Conservation (phyloP, 495 filamentous ascomycete species). For the Neurospora sp. region DNA sequence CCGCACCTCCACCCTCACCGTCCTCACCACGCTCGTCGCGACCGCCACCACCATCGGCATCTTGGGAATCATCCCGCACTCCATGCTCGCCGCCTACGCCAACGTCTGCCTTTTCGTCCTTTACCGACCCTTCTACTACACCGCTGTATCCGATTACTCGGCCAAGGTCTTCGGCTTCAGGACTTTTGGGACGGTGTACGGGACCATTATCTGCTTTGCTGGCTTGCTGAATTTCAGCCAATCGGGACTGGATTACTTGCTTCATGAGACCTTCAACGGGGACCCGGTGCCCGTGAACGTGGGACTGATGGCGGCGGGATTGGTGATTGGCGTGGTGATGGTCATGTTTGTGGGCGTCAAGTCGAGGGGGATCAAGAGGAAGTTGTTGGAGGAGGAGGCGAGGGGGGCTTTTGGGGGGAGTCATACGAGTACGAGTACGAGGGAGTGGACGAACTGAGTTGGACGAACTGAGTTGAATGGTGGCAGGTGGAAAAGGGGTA, state of each 20-base stretch:
- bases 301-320: constrained; percentile 48
- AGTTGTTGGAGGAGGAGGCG: constrained; percentile 30
- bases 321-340: constrained; percentile 48
- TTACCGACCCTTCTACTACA: constrained; percentile 70
- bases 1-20: constrained; percentile 59
- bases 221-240: constrained; percentile 85
- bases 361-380: constrained; percentile 19
- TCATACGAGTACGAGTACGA: neutral
- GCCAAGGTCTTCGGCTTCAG: constrained; percentile 95
- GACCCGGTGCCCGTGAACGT: constrained; percentile 76
- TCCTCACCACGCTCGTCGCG: constrained; percentile 62
- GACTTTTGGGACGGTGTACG: constrained; percentile 93
- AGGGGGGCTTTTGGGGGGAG: constrained; percentile 18
- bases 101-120: constrained; percentile 73
- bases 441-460: constrained; percentile 1
- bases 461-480: no score
- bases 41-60: constrained; percentile 69
- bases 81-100: constrained; percentile 57
- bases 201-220: constrained; percentile 82
- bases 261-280: constrained; percentile 57
- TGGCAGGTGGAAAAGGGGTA: no score
- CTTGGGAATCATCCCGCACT: constrained; percentile 61
- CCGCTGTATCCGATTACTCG: constrained; percentile 69
- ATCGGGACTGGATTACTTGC: constrained; percentile 69
- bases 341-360: constrained; percentile 47